Percentiles rank a stretch among this genome's conserved stretches.
phyloP scores from a whole-genome alignment of 805 yeast species.

The Zygosaccharomyces pseudorouxii region DNA sequence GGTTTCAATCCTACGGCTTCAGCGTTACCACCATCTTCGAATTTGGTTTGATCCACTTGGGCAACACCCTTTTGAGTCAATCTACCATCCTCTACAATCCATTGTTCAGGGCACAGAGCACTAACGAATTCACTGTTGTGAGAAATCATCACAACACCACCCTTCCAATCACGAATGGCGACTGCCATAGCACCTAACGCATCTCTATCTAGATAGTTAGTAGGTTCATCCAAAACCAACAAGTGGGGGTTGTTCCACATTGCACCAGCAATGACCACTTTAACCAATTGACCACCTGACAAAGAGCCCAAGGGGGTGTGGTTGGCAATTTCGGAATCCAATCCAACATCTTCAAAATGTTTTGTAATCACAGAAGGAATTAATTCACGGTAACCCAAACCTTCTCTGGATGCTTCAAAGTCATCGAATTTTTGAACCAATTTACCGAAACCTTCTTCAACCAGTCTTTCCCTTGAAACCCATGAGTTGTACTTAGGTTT shows the following conservation, averaged over 20 bases:
- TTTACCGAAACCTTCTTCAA: constrained; percentile 83
- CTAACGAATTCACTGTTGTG: constrained; percentile 97
- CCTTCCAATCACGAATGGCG: constrained; percentile 96
- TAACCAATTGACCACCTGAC: constrained; percentile 97
- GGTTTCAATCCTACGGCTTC: constrained; percentile 46
- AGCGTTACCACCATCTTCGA: constrained; percentile 69
- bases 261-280: constrained; percentile 98
- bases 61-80: constrained; percentile 79
- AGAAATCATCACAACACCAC: constrained; percentile 98
- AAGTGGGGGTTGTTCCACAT: constrained; percentile 99
- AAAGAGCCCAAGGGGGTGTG: constrained; percentile 95
- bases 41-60: constrained; percentile 69
- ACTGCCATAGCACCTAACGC: constrained; percentile 95
- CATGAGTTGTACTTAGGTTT: constrained; percentile 90
- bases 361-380: constrained; percentile 88
- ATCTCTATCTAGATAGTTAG: constrained; percentile 96
- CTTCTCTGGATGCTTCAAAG: constrained; percentile 98
- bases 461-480: constrained; percentile 78
- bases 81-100: constrained; percentile 92
- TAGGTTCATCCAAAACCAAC: constrained; percentile 95
- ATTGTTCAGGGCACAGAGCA: constrained; percentile 96
- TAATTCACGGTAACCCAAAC: constrained; percentile 95
- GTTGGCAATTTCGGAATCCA: constrained; percentile 97
- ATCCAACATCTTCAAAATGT: constrained; percentile 95
- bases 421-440: constrained; percentile 95